phyloP scores from a whole-genome alignment of 345 rosid genomes.

The Physaria fendleri region DNA sequence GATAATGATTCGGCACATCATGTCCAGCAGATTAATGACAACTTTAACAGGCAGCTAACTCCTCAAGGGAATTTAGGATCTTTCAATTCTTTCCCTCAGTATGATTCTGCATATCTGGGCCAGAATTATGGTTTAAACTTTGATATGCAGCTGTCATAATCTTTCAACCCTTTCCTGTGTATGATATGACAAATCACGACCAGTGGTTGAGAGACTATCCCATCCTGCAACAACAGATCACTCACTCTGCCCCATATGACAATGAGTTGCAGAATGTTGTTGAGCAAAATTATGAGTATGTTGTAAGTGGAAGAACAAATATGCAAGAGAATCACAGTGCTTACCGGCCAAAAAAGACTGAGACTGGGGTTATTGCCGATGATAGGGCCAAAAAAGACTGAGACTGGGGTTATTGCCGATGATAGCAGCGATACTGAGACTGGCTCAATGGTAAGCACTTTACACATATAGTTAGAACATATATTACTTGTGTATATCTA shows the following conservation, averaged over 20 bases:
- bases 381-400: too few relatives aligned
- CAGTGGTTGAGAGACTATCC: background rate
- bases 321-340: conserved; percentile 3
- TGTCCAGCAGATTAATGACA: too few relatives aligned
- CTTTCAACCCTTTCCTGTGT: background rate
- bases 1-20: background rate
- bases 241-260: background rate
- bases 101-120: background rate
- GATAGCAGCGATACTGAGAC: conserved; percentile 18
- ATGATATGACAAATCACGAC: background rate
- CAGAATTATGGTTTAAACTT: background rate
- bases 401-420: background rate
- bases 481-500: conserved; percentile 4
- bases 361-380: background rate
- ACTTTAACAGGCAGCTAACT: background rate
- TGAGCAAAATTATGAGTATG: background rate
- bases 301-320: background rate
- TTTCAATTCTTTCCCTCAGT: background rate
- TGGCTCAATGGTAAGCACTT: conserved; percentile 20
- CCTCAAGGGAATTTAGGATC: background rate
- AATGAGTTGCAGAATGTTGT: background rate
- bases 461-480: background rate
- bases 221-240: background rate
- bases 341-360: conserved; percentile 8
- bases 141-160: background rate